phyloP scores from a whole-genome alignment of 202 grass and related monocot species.

The Eragrostis tef region DNA sequence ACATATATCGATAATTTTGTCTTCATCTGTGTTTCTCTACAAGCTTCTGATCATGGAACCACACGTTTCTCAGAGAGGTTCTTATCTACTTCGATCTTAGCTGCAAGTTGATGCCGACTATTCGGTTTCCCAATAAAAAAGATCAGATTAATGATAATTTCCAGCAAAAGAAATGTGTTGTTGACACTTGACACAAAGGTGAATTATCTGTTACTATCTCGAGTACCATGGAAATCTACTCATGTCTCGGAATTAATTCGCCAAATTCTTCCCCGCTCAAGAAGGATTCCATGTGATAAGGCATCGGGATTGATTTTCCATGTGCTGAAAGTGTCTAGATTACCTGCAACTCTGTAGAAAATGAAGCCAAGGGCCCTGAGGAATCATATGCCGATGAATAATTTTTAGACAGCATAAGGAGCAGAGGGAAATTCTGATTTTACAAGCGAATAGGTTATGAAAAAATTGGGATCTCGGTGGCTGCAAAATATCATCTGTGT shows the following conservation, averaged over 20 bases:
- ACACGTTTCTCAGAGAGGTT: conserved; percentile 36
- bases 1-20: conserved; percentile 16
- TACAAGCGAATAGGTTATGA: conserved; percentile 2
- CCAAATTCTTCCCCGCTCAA: conserved; percentile 51
- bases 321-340: conserved; percentile 58
- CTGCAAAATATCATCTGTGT: conserved; percentile 25
- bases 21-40: conserved; percentile 36
- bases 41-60: conserved; percentile 8
- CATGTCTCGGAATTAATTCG: conserved; percentile 49
- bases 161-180: conserved; percentile 39
- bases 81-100: conserved; percentile 51
- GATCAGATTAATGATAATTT: conserved; percentile 18
- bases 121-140: conserved; percentile 46
- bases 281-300: conserved; percentile 58
- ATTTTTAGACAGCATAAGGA: conserved; percentile 49
- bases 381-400: conserved; percentile 61
- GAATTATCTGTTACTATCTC: conserved; percentile 12
- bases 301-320: conserved; percentile 54
- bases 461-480: not conserved
- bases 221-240: conserved; percentile 49
- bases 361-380: conserved; percentile 39
- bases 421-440: conserved; percentile 32
- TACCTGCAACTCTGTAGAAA: conserved; percentile 44
- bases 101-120: conserved; percentile 51
- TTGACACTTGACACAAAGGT: conserved; percentile 58